Base-by-base conservation (phyloP, 2,329 filamentous ascomycete genomes). In the Allantophomopsis lycopodina region DNA sequence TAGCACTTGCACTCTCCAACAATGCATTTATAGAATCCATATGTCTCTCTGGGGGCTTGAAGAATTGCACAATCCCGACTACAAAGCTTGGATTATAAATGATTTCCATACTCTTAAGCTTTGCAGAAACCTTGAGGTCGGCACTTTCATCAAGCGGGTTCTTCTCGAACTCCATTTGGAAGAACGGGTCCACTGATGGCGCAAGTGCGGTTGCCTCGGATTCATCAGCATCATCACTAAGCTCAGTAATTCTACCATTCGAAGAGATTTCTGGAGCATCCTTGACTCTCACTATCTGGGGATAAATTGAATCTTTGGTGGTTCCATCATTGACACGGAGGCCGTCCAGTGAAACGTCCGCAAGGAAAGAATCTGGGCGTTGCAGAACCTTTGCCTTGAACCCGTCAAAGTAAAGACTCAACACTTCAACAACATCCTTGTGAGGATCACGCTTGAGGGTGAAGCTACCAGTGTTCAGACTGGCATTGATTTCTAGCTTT, bases 11-110 rank as follows among this genome's bases (percentile, higher is more conserved):
- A 36, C 82, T 86, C 59, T 98, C 93, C 78, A 99, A 85, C 41
- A 99, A 69, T 2, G 91, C 93, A 11, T 79, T 83, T 50, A 99
- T 95, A 8, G 91, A 98, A 55, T 98, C 91, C 88, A 98, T 95
- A 56, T 98, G 93, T 38, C 88, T 74, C 57, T 95, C 88, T 0
- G 91, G 93, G 1, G 91, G 91, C 46, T 89, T 82, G 66, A 99
- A 98, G 64, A 98, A 99, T 50, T 87, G 86, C 39, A 81, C 85
- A 32, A 96, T 77, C 37, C 91, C 88, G 5, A 94, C 78, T 0
- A 96, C 71, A 49, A 96, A 93, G 47, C 80, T 84, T 1, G 93
- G 91, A 51, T 98, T 99, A 73, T 94, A 98, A 17, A 98, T 86
- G 40, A 99, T 83, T 57, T 98, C 93, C 48, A 98, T 79, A 35